Conservation (phyloP, 2,329 filamentous ascomycete species). For the Fusarium keratoplasticum region DNA sequence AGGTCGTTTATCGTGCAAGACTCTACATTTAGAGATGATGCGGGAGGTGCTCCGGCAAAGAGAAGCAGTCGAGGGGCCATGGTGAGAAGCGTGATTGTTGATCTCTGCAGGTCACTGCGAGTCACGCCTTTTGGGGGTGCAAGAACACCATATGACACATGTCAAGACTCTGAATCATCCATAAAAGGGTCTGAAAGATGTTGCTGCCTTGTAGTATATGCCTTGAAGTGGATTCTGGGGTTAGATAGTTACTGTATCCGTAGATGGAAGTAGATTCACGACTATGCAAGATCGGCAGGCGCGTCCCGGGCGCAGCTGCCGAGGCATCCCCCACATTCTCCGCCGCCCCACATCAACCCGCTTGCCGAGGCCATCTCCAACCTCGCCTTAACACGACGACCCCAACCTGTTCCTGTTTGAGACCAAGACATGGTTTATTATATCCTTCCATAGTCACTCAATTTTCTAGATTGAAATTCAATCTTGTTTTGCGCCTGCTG, state of each 20-base stretch:
- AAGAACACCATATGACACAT: constrained; percentile 4
- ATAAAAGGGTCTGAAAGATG: neutral
- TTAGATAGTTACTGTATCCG: neutral
- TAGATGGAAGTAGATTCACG: neutral
- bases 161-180: neutral
- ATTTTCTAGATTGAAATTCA: neutral
- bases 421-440: neutral
- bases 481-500: neutral
- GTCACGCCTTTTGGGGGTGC: neutral
- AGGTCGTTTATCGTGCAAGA: constrained; percentile 48
- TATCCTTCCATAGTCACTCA: neutral
- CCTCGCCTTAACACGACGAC: constrained; percentile 4
- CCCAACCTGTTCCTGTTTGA: neutral
- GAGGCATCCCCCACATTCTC: constrained; percentile 35
- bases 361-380: constrained; percentile 35
- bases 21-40: constrained; percentile 44
- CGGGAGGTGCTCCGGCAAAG: constrained; percentile 50
- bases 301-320: constrained; percentile 36
- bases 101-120: neutral
- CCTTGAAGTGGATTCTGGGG: neutral
- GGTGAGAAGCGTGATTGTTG: neutral
- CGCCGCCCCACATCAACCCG: constrained; percentile 19
- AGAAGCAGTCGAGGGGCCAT: constrained; percentile 52
- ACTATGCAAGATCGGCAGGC: constrained; percentile 15
- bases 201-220: neutral